These are phyloP conservation scores for Arthrobotrys megalospora DNA, from an alignment of 2,329 filamentous ascomycete genomes.

Conservation along the genomic window DNA sequence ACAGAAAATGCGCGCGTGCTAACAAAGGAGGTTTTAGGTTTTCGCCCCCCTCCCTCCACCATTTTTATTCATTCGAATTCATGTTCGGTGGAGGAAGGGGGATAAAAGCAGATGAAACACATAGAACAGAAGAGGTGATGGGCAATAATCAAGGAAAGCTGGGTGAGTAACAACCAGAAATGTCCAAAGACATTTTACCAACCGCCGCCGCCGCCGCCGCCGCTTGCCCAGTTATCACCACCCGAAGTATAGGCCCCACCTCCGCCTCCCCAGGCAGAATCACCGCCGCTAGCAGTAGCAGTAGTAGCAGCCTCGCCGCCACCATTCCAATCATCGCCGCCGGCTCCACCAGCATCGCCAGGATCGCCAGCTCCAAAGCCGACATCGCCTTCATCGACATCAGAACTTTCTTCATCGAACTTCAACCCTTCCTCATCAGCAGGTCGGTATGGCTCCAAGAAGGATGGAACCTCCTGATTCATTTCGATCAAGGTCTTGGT, in stretches of 20 bases:
- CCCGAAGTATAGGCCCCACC: not conserved
- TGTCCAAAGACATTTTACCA: constrained; percentile 30
- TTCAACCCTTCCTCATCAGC: constrained; percentile 66
- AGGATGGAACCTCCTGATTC: constrained; percentile 84
- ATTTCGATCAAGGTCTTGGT: constrained; percentile 87
- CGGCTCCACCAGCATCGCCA: constrained; percentile 60
- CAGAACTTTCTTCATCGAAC: constrained; percentile 72
- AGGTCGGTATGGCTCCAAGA: constrained; percentile 75
- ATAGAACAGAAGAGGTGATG: constrained; percentile 3
- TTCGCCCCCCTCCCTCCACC: not conserved
- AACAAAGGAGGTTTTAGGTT: constrained; percentile 2
- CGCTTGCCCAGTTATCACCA: constrained; percentile 38
- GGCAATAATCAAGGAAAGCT: not conserved
- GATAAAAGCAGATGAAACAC: constrained; percentile 1
- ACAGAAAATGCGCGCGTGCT: not conserved
- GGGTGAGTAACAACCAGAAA: not conserved
- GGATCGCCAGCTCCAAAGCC: constrained; percentile 58
- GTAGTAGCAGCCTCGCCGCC: not conserved
- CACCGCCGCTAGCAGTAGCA: constrained; percentile 9
- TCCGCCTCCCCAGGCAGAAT: constrained; percentile 17
- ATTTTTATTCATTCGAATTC: not conserved
- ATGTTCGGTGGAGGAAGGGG: constrained; percentile 4
- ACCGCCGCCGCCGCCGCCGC: constrained; percentile 28
- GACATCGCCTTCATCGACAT: constrained; percentile 67
- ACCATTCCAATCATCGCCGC: constrained; percentile 31